Evolutionary conservation across 2,329 filamentous ascomycete genomes (phyloP).

Genomic region (Cytospora leucostoma): DNA sequence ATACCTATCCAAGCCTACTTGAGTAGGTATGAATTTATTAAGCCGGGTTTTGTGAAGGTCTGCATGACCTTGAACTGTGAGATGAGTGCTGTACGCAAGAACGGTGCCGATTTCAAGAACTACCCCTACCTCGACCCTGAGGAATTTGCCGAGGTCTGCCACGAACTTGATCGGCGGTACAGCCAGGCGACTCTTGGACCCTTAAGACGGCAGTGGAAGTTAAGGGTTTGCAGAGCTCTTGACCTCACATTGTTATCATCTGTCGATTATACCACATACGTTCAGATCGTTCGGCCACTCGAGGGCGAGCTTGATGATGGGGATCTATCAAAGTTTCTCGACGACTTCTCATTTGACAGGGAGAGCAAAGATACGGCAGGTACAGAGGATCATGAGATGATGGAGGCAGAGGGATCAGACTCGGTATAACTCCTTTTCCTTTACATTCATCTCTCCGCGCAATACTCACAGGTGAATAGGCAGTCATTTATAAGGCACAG

Average conservation of each 20-base stretch:
- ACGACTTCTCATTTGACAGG: constrained; percentile 45
- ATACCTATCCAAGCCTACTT: not conserved
- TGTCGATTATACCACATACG: constrained; percentile 51
- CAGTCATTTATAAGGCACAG: constrained; percentile 40
- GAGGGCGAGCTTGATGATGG: constrained; percentile 46
- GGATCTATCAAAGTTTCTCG: constrained; percentile 50
- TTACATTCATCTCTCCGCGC: not conserved
- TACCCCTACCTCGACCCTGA: constrained; percentile 63
- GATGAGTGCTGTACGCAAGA: constrained; percentile 11
- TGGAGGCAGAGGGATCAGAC: constrained; percentile 54
- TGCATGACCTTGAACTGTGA: not conserved
- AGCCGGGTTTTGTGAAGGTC: not conserved
- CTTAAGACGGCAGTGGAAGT: constrained; percentile 55
- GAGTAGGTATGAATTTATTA: not conserved
- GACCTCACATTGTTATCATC: constrained; percentile 46
- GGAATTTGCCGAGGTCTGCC: constrained; percentile 67
- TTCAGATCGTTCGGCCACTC: constrained; percentile 59
- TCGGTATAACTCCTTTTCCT: constrained; percentile 41
- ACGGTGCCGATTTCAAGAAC: constrained; percentile 45
- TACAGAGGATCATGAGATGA: constrained; percentile 48
- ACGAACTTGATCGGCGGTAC: constrained; percentile 61
- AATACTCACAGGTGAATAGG: constrained; percentile 37
- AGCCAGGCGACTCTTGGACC: constrained; percentile 59
- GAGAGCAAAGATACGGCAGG: constrained; percentile 27
- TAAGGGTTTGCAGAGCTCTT: constrained; percentile 54